Evolutionary conservation across 2,329 filamentous ascomycete species (phyloP).

Genomic region (Beauveria sp.): DNA sequence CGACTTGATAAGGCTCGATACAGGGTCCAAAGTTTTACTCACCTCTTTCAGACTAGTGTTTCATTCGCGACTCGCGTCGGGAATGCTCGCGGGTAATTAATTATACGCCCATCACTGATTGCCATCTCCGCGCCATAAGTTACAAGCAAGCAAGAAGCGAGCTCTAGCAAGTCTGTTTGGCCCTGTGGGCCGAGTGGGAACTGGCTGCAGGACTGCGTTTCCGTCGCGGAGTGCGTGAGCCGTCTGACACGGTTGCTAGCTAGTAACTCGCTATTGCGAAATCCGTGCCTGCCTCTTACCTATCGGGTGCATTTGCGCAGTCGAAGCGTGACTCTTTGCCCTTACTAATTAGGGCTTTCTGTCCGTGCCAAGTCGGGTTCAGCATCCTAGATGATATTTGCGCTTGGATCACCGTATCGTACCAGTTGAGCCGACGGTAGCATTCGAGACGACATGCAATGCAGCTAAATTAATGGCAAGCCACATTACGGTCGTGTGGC

Average conservation of each 20-base stretch:
- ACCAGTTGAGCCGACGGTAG: background rate
- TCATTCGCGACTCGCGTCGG: background rate
- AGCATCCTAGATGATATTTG: background rate
- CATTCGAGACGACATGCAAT: background rate
- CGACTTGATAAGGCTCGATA: background rate
- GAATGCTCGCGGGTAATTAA: background rate
- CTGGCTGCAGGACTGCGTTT: background rate
- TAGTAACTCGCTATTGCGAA: background rate
- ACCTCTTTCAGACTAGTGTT: background rate
- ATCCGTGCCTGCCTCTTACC: background rate
- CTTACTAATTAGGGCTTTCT: background rate
- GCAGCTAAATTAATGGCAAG: background rate
- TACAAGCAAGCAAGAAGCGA: background rate
- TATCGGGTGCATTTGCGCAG: too few relatives aligned
- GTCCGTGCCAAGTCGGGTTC: background rate
- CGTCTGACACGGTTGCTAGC: too few relatives aligned
- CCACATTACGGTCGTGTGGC: background rate
- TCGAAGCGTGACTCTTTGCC: too few relatives aligned
- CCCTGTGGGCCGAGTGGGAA: background rate
- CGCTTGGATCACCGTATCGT: background rate
- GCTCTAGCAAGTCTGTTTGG: background rate
- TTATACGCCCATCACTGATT: background rate
- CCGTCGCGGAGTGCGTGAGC: background rate
- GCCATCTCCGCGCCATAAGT: background rate
- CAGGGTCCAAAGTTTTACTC: background rate